Base-by-base conservation (phyloP, 2,329 filamentous ascomycete genomes). In the Hypoxylon sp. region DNA sequence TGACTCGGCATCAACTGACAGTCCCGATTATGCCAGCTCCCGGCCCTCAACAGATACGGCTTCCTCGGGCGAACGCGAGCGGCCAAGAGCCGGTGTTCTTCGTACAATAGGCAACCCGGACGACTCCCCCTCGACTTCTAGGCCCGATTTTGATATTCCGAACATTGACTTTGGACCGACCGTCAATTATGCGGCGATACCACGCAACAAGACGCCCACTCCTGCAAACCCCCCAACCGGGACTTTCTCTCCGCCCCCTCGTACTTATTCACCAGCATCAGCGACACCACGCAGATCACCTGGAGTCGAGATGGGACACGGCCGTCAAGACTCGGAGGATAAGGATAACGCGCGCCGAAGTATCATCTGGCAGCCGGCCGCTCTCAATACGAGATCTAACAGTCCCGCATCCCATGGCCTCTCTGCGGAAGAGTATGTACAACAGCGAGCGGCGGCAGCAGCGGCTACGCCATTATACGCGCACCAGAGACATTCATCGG, bases 151-250 rank as follows among this genome's bases (percentile, higher is more conserved):
- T 23, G 85, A 88, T 62, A 89, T 97, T 66, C 93, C 93, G 0
- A 81, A 86, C 3, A 87, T 97, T 68, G 90, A 98, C 78, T 98
- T 98, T 80, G 95, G 95, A 0, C 93, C 91, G 5, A 97, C 94
- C 0, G 82, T 93, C 73, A 90, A 91, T 65, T 91, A 93, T 34
- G 69, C 74, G 4, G 63, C 60, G 9, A 67, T 73, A 55, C 72
- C 74, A 68, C 60, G 76, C 51, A 67, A 69, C 2, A 64, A 72
- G 25, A 59, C 72, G 2, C 69, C 72, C 13, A 63, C 68, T 2
- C 52, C 60, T n/a, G 61, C 38, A 14, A 66, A 70, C 55, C 61
- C 61, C 19, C 60, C 68, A 9, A 75, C 75, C 3, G 75, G 76
- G 23, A 75, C 79, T 0, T 80, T 77, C 51, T 79, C 80, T 1